Evolutionary conservation across 495 filamentous ascomycete genomes (phyloP).

Genomic region (Talaromyces borbonicus): DNA sequence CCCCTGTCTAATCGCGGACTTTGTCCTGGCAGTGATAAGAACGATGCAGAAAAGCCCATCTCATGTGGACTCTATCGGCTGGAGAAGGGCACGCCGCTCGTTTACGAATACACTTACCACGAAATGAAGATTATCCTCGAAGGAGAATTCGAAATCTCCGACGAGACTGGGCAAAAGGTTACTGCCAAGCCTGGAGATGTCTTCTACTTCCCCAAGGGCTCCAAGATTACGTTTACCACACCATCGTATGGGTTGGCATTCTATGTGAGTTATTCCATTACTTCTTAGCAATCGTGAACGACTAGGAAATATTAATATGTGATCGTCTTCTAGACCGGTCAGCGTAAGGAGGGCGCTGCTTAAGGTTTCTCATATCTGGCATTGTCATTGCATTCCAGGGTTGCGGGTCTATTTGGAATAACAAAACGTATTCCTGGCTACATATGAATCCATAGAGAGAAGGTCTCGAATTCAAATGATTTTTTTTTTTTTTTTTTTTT

Average conservation of each 20-base stretch:
- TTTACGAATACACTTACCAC: constrained; percentile 67
- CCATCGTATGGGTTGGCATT: constrained; percentile 63
- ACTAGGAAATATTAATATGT: constrained; percentile 3
- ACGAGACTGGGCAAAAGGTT: constrained; percentile 61
- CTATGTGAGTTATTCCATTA: constrained; percentile 31
- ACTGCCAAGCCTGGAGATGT: constrained; percentile 62
- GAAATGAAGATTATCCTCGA: constrained; percentile 78
- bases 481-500: not conserved
- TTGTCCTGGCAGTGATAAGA: constrained; percentile 34
- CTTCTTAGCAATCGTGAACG: not conserved
- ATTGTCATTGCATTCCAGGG: no score
- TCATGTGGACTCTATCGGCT: constrained; percentile 63
- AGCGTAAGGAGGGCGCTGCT: constrained; percentile 30
- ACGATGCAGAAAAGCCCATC: constrained; percentile 54
- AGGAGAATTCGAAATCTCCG: constrained; percentile 62
- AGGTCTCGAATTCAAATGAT: not conserved
- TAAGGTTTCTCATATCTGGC: constrained; percentile 11
- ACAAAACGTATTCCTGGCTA: no score
- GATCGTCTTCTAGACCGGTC: constrained; percentile 28
- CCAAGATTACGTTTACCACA: constrained; percentile 66
- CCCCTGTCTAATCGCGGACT: no score
- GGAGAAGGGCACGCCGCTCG: constrained; percentile 62
- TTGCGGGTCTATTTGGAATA: no score
- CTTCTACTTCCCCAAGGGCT: constrained; percentile 70
- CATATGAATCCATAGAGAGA: no score